A percentile compares a stretch with the other conserved stretches of the same genome.
Conservation (phyloP, 2,329 filamentous ascomycete species). For the Kalmusia sp. region DNA sequence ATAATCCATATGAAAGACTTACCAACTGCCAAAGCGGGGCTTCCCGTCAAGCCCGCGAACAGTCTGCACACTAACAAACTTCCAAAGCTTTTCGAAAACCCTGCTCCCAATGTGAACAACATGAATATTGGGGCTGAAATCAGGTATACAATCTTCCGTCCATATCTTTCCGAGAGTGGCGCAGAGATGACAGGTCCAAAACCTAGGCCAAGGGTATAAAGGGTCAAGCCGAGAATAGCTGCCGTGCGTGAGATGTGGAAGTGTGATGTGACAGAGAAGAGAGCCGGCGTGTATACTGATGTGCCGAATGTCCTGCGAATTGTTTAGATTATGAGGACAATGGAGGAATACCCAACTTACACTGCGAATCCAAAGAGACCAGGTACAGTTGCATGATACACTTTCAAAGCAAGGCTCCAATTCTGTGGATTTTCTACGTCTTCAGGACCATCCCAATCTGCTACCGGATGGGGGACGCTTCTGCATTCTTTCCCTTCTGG, state of each 20-base stretch:
- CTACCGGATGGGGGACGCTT: not conserved
- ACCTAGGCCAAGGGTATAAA: conserved; percentile 67
- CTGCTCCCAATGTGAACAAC: conserved; percentile 64
- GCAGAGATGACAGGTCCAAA: conserved; percentile 67
- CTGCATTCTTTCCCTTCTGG: not conserved
- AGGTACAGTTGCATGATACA: conserved; percentile 43
- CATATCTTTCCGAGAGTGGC: conserved; percentile 65
- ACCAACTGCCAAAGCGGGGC: conserved; percentile 57
- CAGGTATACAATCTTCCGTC: conserved; percentile 62
- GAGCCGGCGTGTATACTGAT: conserved; percentile 61
- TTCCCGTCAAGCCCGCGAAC: conserved; percentile 76
- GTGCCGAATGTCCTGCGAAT: conserved; percentile 58
- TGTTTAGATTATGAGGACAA: not conserved
- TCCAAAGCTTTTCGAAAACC: conserved; percentile 58
- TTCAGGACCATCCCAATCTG: conserved; percentile 14
- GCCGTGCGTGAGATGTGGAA: conserved; percentile 64
- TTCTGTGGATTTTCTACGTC: conserved; percentile 48
- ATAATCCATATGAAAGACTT: too few species aligned
- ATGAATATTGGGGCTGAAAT: conserved; percentile 56
- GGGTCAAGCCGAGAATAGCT: conserved; percentile 65
- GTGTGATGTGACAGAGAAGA: conserved; percentile 55
- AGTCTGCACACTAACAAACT: conserved; percentile 65
- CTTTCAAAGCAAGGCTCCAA: conserved; percentile 29
- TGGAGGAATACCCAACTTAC: conserved; percentile 26
- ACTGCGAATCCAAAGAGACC: conserved; percentile 46